Evolutionary conservation across 805 yeast genomes (phyloP), one percentile per base, ranked within the genome.

Genomic region (Saccharomyces cerevisiae): DNA sequence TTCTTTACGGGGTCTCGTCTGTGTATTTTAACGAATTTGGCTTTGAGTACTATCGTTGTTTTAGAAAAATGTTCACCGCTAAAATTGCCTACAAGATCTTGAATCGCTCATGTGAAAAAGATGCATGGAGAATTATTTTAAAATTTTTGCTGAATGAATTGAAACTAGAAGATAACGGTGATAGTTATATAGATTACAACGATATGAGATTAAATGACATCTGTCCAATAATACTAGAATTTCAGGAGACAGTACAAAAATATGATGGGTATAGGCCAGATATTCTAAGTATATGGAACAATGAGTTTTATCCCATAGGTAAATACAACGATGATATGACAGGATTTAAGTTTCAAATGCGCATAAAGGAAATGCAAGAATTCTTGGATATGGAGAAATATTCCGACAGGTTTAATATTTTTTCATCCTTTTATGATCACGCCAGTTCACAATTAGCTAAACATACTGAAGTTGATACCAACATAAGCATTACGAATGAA

Each of bases 1-100:
- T 61, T 47, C 47, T 61, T 13, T 58, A 57, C 47, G 59, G 60
- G 6, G 49, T 67, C 2, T 59, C 64, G 2, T 63, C 70, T 5
- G 55, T 66, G 51, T 68, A 63, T 53, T 68, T 67, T 50, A 67
- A 67, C 50, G 66, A 66, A 50, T 60, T 67, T 51, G 67, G 64
- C 2, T 54, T 57, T n/a, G 67, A 65, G 27, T 64, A 66, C 48
- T 67, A 66, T 48, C 61, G 66, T 22, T 55, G 65, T 48, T 68
- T 67, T 49, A 64, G 60, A 52, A 63, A 63, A 47, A 61, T 68
- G 66, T 68, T 68, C 48, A 57, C 63, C 8, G 64, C 65, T 4
- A 67, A 67, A 51, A 57, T 68, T 5, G 55, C 56, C 32, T 66
- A 62, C 47, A 66, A 64, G 49, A 61, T 65, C 21, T 57, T 65